Base-by-base conservation (phyloP, 2,329 filamentous ascomycete genomes). In the Diaporthe nobilis region DNA sequence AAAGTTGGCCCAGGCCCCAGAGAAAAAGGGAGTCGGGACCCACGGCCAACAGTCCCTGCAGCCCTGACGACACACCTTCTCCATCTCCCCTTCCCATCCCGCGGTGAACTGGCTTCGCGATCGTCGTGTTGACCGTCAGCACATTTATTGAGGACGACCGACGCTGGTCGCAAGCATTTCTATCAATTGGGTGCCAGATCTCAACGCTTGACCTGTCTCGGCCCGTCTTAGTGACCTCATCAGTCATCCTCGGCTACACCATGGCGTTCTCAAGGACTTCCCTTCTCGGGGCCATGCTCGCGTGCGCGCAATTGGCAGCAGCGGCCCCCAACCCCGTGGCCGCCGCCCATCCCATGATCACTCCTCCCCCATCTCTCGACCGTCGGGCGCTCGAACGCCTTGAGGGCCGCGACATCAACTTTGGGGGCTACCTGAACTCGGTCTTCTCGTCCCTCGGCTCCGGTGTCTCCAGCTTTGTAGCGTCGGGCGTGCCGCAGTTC, bases 401-500 rank as follows among this genome's bases (percentile, higher is more conserved):
- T 9, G 15, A 73, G 31, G 34, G 39, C 2, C 71, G 71, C 28
- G 63, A 70, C 6, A 58, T 76, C 71, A 83, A 88, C 73, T 83
- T 90, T 13, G 85, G 86, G 60, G 87, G 88, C 77, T 87, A 91
- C 76, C 85, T 89, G 77, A 83, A 87, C 71, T 84, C 90, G 61
- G 81, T 90, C 9, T 84, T 90, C 57, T 86, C 85, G 63, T 84
- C 83, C 12, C 81, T 93, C 2, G 90, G 89, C 53, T 89, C 88
- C 60, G 86, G 86, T 34, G 85, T 92, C 49, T 90, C 91, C 17
- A 89, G 88, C 17, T 92, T 90, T 76, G 87, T 93, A 53, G 88
- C 89, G 2, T 91, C 90, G 3, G 92, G 92, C 31, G 87, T 95
- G 1, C 91, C 93, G 1, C 88, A 93, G 74, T 94, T 89, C 85